A percentile compares a stretch with the other conserved stretches of the same genome.
Conservation (phyloP, 345 rosid genomes). For the Clarkia xantiana region DNA sequence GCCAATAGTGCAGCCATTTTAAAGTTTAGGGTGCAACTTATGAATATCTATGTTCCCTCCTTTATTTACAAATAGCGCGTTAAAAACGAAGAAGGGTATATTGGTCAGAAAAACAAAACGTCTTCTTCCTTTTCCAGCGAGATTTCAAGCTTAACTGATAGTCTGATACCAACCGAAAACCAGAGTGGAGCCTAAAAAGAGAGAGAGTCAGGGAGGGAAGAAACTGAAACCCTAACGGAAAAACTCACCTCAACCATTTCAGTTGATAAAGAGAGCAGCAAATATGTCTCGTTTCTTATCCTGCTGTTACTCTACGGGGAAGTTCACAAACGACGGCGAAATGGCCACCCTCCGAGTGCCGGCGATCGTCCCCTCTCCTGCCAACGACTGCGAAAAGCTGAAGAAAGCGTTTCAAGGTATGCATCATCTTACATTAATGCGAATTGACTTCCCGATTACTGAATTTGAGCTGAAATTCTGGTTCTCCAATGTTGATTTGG, state of each 20-base stretch:
- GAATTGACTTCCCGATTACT: too few relatives aligned
- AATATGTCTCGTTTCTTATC: slow-evolving; percentile 1
- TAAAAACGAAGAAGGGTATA: too few relatives aligned
- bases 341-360: slow-evolving; percentile 54
- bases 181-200: not conserved
- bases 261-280: not conserved
- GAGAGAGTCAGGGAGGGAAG: not conserved
- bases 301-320: not conserved
- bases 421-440: not conserved
- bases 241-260: not conserved
- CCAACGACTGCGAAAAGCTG: slow-evolving; percentile 47
- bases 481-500: too few relatives aligned
- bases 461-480: not conserved
- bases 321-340: slow-evolving; percentile 4
- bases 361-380: slow-evolving; percentile 50
- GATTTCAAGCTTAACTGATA: too few relatives aligned
- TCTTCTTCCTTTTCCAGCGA: too few relatives aligned
- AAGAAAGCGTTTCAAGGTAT: slow-evolving; percentile 56
- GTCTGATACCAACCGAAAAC: not conserved
- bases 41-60: too few relatives aligned
- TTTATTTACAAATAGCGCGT: too few relatives aligned
- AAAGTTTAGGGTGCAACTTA: too few relatives aligned
- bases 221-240: not conserved
- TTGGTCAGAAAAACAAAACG: too few relatives aligned
- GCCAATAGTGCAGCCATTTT: too few relatives aligned